Percentiles rank a stretch among this genome's conserved stretches.
Conservation (phyloP, 768 basidiomycete genomes). For the Amanita pseudoporphyria region DNA sequence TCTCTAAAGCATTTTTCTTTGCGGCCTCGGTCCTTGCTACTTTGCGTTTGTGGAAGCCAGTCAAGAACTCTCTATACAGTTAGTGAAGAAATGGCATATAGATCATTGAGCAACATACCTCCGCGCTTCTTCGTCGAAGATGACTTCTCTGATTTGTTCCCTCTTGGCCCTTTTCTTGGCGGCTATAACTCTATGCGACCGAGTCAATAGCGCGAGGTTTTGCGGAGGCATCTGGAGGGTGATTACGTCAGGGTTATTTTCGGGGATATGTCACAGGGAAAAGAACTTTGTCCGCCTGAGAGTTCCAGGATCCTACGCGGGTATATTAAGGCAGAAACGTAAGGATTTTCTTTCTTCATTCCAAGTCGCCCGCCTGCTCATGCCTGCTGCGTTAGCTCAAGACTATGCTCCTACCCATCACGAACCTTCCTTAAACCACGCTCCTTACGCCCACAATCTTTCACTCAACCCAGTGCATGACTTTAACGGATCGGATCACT, state of each 20-base stretch:
- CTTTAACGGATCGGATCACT: slow-evolving; percentile 19
- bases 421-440: slow-evolving; percentile 15
- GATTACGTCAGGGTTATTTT: slow-evolving; percentile 1
- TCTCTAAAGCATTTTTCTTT: slow-evolving; percentile 60
- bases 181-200: slow-evolving; percentile 31
- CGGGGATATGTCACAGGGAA: background rate
- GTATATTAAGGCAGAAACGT: background rate
- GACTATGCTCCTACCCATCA: background rate
- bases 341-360: background rate
- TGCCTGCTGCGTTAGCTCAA: background rate
- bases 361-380: background rate
- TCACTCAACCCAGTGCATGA: slow-evolving; percentile 17
- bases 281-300: background rate
- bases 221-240: background rate
- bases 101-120: slow-evolving; percentile 33
- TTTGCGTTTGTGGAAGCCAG: slow-evolving; percentile 92
- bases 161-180: slow-evolving; percentile 58
- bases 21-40: slow-evolving; percentile 72
- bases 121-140: slow-evolving; percentile 83
- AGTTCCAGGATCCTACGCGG: background rate
- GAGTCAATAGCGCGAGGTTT: slow-evolving; percentile 2
- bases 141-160: slow-evolving; percentile 65
- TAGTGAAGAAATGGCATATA: slow-evolving; percentile 11
- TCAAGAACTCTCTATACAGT: slow-evolving; percentile 68
- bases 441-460: slow-evolving; percentile 15